Conservation (phyloP, 108 stramenopile species). For the Bacterosira constricta region DNA sequence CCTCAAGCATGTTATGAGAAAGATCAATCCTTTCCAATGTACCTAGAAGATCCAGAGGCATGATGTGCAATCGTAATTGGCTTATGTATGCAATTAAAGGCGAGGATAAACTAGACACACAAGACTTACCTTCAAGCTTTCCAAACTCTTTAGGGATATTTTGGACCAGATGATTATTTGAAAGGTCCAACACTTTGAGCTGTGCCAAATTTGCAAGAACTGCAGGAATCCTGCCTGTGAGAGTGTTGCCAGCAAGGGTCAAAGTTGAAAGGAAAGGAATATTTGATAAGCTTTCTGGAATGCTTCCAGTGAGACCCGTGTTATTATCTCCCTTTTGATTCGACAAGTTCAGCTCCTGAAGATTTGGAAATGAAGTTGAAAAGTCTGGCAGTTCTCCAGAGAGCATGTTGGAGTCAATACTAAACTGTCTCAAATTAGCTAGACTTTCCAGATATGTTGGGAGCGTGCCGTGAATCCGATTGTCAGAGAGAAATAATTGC, state of each 20-base stretch:
- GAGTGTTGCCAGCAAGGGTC: not conserved
- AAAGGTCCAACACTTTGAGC: not conserved
- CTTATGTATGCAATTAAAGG: not conserved
- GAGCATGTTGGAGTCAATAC: not conserved
- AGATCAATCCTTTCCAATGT: not conserved
- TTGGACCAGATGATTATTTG: no score
- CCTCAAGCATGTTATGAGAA: not conserved
- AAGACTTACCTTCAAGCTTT: no score
- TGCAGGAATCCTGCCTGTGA: no score
- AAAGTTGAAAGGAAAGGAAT: not conserved
- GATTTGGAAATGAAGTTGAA: not conserved
- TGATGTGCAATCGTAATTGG: no score
- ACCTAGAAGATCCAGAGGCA: no score
- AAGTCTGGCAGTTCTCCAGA: conserved; percentile 19
- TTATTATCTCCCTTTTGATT: not conserved
- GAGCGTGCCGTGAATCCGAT: not conserved
- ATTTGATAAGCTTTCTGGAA: no score
- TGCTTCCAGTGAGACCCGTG: no score
- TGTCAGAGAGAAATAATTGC: conserved; percentile 5
- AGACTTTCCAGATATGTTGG: not conserved
- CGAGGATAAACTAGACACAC: not conserved
- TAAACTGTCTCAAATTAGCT: not conserved
- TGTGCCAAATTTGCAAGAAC: not conserved
- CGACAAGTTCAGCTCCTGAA: no score
- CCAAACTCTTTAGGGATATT: no score